Evolutionary conservation across 371 early-diverging fungal genomes (phyloP).

Genomic region (Apophysomyces ossiformis): DNA sequence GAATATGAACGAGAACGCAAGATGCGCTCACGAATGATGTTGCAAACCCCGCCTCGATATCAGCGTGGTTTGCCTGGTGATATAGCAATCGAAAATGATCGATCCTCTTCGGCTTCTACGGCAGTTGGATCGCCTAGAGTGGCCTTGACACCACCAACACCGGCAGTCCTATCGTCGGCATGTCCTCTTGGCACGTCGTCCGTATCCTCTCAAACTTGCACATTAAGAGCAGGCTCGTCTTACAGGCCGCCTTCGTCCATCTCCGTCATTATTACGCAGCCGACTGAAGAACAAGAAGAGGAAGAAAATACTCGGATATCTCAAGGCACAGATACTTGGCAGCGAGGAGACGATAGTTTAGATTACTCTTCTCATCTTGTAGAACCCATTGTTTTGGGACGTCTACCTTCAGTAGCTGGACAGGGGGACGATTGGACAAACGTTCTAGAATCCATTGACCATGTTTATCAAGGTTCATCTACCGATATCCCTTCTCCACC

Average conservation of each 20-base stretch:
- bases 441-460: conserved; percentile 1
- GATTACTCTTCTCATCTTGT: not conserved
- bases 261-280: not conserved
- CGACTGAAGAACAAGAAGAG: not conserved
- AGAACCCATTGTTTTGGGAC: not conserved
- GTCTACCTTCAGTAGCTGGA: not conserved
- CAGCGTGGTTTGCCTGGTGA: not conserved
- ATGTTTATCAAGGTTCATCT: not conserved
- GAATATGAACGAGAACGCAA: conserved; percentile 68
- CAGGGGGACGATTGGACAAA: conserved; percentile 4
- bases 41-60: not conserved
- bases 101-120: not conserved
- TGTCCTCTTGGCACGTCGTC: not conserved
- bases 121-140: not conserved
- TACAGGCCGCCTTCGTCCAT: not conserved
- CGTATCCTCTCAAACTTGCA: not conserved
- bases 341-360: not conserved
- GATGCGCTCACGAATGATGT: conserved; percentile 11
- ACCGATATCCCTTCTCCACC: not conserved
- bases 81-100: not conserved
- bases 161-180: not conserved
- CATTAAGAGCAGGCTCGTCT: not conserved
- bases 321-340: not conserved
- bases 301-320: not conserved
- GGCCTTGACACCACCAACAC: not conserved